phyloP scores from a whole-genome alignment of 2,329 filamentous ascomycete genomes.

The Cladosporium sp. region DNA sequence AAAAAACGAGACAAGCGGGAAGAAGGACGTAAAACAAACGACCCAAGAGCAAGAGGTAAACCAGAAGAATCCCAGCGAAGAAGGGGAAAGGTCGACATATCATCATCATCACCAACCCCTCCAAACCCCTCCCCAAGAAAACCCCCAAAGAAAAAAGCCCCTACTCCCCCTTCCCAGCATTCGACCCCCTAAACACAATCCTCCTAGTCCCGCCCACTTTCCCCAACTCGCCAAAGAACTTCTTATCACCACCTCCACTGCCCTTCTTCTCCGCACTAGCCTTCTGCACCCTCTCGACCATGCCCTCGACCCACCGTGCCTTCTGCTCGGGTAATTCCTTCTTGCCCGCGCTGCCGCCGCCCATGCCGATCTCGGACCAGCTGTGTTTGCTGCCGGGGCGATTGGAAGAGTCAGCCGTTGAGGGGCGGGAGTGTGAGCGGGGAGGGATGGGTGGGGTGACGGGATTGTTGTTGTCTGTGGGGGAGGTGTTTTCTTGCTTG shows the following conservation, averaged over 20 bases:
- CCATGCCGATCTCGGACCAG: constrained; percentile 8
- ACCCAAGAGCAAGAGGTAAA: no score
- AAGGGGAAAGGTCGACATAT: no score
- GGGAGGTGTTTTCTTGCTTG: no score
- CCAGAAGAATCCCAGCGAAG: no score
- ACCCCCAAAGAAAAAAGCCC: no score
- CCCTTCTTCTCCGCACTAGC: constrained; percentile 50
- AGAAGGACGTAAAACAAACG: no score
- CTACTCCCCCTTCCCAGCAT: background rate
- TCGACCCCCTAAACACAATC: constrained; percentile 52
- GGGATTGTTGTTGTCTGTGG: no score
- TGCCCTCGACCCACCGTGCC: constrained; percentile 74
- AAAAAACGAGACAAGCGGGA: no score
- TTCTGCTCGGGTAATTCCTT: constrained; percentile 66
- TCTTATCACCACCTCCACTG: constrained; percentile 19
- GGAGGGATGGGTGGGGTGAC: background rate
- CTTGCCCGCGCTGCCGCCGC: background rate
- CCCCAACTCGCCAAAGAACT: constrained; percentile 64
- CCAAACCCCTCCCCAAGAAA: no score
- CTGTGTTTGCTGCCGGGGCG: constrained; percentile 26
- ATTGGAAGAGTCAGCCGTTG: constrained; percentile 9
- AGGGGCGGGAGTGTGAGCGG: constrained; percentile 14
- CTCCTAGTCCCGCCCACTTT: constrained; percentile 70
- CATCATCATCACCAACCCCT: no score
- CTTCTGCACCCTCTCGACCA: constrained; percentile 73